A percentile compares a stretch with the other conserved stretches of the same genome.
Conservation (phyloP, 2,329 filamentous ascomycete genomes). For the Raffaelea albimanens region DNA sequence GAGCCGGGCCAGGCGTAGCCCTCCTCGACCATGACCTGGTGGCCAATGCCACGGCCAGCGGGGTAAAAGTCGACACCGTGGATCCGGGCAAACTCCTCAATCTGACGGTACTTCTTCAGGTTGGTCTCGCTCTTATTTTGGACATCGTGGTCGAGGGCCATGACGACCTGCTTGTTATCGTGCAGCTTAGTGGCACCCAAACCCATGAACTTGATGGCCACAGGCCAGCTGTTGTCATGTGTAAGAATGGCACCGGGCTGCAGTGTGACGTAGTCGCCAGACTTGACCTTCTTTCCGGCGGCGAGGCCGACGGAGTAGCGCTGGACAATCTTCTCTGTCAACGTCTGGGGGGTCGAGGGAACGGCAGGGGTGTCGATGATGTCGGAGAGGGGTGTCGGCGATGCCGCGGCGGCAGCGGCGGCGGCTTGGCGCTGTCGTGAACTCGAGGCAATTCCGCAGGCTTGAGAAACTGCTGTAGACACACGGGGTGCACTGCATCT, state of each 20-base stretch:
- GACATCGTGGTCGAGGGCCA: conserved; percentile 82
- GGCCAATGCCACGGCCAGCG: conserved; percentile 38
- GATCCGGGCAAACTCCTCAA: conserved; percentile 69
- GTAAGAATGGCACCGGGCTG: conserved; percentile 69
- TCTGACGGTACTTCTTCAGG: conserved; percentile 71
- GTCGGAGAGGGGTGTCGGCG: not conserved
- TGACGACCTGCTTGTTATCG: conserved; percentile 64
- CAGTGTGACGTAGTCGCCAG: conserved; percentile 78
- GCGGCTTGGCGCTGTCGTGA: not conserved
- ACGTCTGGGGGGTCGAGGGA: conserved; percentile 52
- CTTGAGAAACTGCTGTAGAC: conserved; percentile 52
- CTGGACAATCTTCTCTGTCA: conserved; percentile 92
- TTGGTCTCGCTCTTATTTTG: conserved; percentile 74
- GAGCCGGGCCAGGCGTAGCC: conserved; percentile 77
- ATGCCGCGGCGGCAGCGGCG: not conserved
- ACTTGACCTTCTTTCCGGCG: conserved; percentile 62
- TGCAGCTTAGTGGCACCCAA: conserved; percentile 70
- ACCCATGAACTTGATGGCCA: conserved; percentile 66
- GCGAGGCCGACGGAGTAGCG: conserved; percentile 67
- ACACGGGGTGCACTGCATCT: not conserved
- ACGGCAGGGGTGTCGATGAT: conserved; percentile 13
- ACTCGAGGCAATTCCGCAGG: not conserved
- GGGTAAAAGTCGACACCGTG: conserved; percentile 73
- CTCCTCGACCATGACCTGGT: conserved; percentile 88
- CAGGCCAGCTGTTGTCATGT: conserved; percentile 49